Percentiles rank a stretch among this genome's conserved stretches.
Evolutionary conservation across 148 eudicot genomes (phyloP).

Genomic region (Heliosperma pusillum): DNA sequence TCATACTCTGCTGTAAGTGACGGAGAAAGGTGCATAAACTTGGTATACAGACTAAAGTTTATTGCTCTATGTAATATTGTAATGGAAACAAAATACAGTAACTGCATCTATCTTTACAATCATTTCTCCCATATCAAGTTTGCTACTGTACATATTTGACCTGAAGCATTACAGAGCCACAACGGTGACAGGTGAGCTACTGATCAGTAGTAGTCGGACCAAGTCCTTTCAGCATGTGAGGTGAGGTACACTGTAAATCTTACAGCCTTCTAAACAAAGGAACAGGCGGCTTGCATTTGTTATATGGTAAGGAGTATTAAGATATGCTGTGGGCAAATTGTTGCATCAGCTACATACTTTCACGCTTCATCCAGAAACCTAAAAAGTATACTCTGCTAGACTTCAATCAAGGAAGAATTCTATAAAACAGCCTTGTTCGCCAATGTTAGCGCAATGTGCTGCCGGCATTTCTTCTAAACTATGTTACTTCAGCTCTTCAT

Average conservation of each 20-base stretch:
- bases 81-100: too few relatives aligned
- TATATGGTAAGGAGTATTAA: neutral
- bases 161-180: too few relatives aligned
- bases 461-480: neutral
- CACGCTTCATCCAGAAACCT: neutral
- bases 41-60: neutral
- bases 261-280: neutral
- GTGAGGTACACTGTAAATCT: neutral
- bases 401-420: constrained; percentile 4
- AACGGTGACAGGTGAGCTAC: neutral
- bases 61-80: too few relatives aligned
- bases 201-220: neutral
- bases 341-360: neutral
- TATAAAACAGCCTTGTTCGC: constrained; percentile 9
- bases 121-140: neutral
- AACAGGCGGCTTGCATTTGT: neutral
- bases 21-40: neutral
- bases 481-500: neutral
- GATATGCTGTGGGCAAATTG: neutral
- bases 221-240: neutral
- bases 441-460: neutral
- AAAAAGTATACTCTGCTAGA: neutral
- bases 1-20: too few relatives aligned
- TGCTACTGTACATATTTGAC: neutral
- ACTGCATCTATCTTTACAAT: neutral